These are phyloP conservation scores for Penicillium italicum DNA, from an alignment of 2,329 filamentous ascomycete species.

Conservation along the genomic window DNA sequence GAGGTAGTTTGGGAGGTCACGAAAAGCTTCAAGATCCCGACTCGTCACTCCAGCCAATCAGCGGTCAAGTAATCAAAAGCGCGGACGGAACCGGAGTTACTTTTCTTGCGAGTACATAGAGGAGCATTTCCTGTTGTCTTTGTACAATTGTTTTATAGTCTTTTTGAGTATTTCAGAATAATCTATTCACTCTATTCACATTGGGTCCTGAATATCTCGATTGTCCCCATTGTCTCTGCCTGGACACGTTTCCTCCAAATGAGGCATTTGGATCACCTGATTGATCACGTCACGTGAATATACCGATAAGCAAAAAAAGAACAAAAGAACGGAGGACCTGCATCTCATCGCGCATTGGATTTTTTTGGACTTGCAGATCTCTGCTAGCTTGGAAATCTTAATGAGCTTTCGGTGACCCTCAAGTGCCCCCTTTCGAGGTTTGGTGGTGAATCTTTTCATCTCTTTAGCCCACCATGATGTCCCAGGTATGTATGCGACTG, in stretches of 20 bases:
- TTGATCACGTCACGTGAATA: conserved; percentile 17
- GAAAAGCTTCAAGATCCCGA: conserved; percentile 45
- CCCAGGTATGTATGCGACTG: conserved; percentile 55
- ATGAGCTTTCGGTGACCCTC: conserved; percentile 61
- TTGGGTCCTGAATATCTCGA: not conserved
- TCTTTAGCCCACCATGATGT: conserved; percentile 54
- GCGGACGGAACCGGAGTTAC: conserved; percentile 39
- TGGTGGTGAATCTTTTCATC: conserved; percentile 66
- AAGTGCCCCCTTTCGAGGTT: conserved; percentile 66
- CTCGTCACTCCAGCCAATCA: conserved; percentile 14
- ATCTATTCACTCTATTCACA: not conserved
- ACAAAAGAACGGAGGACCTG: conserved; percentile 7
- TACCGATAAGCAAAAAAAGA: conserved; percentile 28
- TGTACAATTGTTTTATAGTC: not conserved
- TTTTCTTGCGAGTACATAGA: conserved; percentile 10
- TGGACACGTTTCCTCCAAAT: not conserved
- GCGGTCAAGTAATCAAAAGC: conserved; percentile 7
- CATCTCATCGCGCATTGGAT: conserved; percentile 3
- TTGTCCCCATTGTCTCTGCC: not conserved
- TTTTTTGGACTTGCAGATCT: conserved; percentile 4
- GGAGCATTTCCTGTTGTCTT: not conserved
- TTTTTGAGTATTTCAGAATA: not conserved
- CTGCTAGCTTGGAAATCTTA: conserved; percentile 5
- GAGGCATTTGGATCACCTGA: conserved; percentile 15
- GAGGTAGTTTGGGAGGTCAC: conserved; percentile 33